Base-by-base conservation (phyloP, 768 basidiomycete species). In the Fibroporia radiculosa region DNA sequence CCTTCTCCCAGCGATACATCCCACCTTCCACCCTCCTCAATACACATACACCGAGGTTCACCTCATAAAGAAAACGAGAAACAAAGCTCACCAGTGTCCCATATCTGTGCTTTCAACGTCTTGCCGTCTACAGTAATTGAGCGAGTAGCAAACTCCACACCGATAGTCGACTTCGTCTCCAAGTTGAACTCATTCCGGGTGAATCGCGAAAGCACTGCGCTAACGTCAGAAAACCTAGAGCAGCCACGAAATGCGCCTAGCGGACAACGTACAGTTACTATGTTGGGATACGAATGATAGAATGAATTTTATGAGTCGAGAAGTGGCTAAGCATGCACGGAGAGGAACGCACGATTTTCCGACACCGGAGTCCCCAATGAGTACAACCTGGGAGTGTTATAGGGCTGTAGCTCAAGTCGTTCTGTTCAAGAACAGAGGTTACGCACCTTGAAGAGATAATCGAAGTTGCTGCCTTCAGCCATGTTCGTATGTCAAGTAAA, bases 121-220 rank as follows among this genome's bases (percentile, higher is more conserved):
- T 98, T 98, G 31, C 81, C 80, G 62, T 98, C 95, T n/a, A 98
- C 89, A 54, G 76, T 86, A 64, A 92, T 90, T 14, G 90, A 88
- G 59, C 96, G 80, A 32, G 95, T 97, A 3, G 95, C 96, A 58
- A 99, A 99, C 68, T 98, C 95, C 56, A 99, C 95, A 43, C 96
- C 95, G 64, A 99, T 98, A 19, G 96, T 99, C 49, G 95, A 98
- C 73, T 98, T 97, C 34, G 93, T 92, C 62, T 98, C 96, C 55
- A 95, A 77, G 73, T 93, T 96, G 81, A 99, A 99, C 68, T 98
- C 93, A 62, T 97, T 97, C 56, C 93, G 84, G 55, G 96, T 99
- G 80, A 99, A 99, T 61, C 96, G 92, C 69, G 93, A 95, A 64
- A 99, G 93, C 68, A 99, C 96, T 99, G 63, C n/a, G n/a, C 8